Conservation (phyloP, 148 eudicot genomes). For the Vaccinium myrtillus region DNA sequence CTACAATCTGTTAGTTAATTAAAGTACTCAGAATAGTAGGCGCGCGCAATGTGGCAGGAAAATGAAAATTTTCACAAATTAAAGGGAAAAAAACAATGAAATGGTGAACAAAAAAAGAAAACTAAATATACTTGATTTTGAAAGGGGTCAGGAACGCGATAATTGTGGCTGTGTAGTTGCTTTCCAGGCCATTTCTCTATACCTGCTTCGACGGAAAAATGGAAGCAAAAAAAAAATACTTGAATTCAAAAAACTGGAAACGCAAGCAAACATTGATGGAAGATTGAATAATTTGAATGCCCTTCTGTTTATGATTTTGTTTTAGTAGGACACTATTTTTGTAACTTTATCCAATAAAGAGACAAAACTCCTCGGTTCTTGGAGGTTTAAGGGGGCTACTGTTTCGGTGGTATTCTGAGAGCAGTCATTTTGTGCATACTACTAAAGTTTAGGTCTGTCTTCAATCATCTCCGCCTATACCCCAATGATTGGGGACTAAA, state of each 20-base stretch:
- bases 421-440: too few species aligned
- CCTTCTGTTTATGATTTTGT: too few species aligned
- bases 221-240: neutral
- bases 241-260: neutral
- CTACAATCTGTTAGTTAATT: slow-evolving; percentile 41
- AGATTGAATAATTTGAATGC: too few species aligned
- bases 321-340: too few species aligned
- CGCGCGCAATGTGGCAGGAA: neutral
- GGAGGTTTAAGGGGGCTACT: too few species aligned
- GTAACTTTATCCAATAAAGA: too few species aligned
- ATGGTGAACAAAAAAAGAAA: neutral
- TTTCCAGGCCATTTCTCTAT: slow-evolving; percentile 58
- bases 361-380: too few species aligned
- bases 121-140: slow-evolving; percentile 36
- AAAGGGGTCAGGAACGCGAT: slow-evolving; percentile 57
- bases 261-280: neutral
- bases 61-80: neutral
- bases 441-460: too few species aligned
- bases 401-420: too few species aligned
- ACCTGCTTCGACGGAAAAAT: slow-evolving; percentile 31
- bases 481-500: too few species aligned
- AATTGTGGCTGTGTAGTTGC: slow-evolving; percentile 73
- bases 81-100: neutral
- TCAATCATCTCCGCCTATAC: too few species aligned
- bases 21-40: neutral